Evolutionary conservation across 2,329 filamentous ascomycete species (phyloP).

Genomic region (Penicillium sp.): DNA sequence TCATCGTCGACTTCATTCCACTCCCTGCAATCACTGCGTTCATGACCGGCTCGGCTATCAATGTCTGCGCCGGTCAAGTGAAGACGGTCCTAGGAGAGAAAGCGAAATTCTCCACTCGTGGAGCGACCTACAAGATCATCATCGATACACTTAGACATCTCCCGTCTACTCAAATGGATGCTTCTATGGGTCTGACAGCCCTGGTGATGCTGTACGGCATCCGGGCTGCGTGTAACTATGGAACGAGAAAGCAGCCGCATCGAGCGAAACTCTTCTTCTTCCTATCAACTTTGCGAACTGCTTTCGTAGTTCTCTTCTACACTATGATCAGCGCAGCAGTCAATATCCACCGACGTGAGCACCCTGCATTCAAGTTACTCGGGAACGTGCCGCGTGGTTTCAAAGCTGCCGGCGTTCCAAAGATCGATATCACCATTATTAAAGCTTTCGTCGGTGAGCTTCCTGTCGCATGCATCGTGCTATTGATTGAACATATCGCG

Average conservation of each 20-base stretch:
- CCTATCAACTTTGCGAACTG: conserved; percentile 80
- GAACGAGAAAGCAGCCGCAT: conserved; percentile 66
- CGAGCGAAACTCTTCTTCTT: conserved; percentile 80
- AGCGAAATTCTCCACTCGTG: conserved; percentile 65
- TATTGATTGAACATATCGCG: conserved; percentile 91
- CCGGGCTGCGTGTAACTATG: conserved; percentile 61
- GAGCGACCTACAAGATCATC: conserved; percentile 74
- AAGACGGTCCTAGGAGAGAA: conserved; percentile 53
- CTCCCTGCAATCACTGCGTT: conserved; percentile 9
- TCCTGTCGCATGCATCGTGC: conserved; percentile 80
- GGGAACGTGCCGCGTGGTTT: conserved; percentile 79
- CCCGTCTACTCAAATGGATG: conserved; percentile 66
- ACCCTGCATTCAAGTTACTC: conserved; percentile 72
- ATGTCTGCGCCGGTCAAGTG: conserved; percentile 7
- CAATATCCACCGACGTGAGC: conserved; percentile 64
- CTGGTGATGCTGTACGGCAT: conserved; percentile 73
- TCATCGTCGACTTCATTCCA: conserved; percentile 13
- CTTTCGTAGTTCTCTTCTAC: conserved; percentile 84
- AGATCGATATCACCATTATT: conserved; percentile 65
- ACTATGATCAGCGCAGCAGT: conserved; percentile 82
- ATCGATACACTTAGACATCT: conserved; percentile 76
- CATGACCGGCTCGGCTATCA: conserved; percentile 12
- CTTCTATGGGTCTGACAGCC: conserved; percentile 78
- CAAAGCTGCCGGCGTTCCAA: conserved; percentile 70
- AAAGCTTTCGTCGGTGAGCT: conserved; percentile 68